A percentile compares a stretch with the other conserved stretches of the same genome.
Evolutionary conservation across 106 monocot species (phyloP).

Genomic region (Acorus gramineus): DNA sequence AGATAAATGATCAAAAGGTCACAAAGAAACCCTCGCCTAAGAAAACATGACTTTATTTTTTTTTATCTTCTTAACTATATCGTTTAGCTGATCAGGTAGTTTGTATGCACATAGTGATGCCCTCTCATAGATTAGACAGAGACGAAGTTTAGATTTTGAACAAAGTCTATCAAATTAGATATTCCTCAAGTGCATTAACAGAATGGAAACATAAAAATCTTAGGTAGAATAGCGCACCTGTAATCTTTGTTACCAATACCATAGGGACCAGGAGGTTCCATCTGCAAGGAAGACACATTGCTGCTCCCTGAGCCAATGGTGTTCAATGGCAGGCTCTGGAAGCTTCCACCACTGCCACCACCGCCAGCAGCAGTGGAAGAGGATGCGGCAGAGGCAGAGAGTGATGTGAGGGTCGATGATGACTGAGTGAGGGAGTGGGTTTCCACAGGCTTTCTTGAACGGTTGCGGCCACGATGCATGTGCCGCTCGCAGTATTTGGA

Average conservation of each 20-base stretch:
- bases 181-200: too few relatives aligned
- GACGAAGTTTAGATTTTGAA: too few relatives aligned
- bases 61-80: too few relatives aligned
- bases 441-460: conserved; percentile 49
- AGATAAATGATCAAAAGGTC: too few relatives aligned
- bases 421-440: conserved; percentile 39
- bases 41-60: too few relatives aligned
- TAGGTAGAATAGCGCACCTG: not conserved
- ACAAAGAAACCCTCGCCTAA: too few relatives aligned
- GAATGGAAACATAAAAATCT: too few relatives aligned
- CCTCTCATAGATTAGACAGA: too few relatives aligned
- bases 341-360: conserved; percentile 2
- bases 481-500: conserved; percentile 52
- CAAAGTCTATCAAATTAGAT: too few relatives aligned
- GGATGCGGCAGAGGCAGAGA: conserved; percentile 33
- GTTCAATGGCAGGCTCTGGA: conserved; percentile 5
- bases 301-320: conserved; percentile 7
- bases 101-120: too few relatives aligned
- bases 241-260: conserved; percentile 10
- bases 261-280: conserved; percentile 8
- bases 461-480: conserved; percentile 35
- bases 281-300: conserved; percentile 10
- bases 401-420: conserved; percentile 15
- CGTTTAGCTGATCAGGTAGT: too few relatives aligned
- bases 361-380: conserved; percentile 13